Percentiles rank a stretch among this genome's conserved stretches.
Conservation (phyloP, 2,329 filamentous ascomycete species). For the Aspergillus pseudotamarii region DNA sequence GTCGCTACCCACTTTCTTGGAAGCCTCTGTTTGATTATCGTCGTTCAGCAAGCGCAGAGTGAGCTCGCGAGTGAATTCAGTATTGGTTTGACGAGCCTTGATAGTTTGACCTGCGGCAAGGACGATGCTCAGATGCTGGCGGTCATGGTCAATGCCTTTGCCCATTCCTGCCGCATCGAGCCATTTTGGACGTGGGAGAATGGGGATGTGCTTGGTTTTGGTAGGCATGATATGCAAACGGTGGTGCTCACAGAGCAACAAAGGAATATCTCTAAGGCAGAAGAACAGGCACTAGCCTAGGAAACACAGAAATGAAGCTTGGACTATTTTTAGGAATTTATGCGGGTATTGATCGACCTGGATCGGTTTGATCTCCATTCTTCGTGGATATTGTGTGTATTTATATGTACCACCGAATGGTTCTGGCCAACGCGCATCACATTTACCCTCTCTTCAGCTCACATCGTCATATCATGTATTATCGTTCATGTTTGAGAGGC, state of each 20-base stretch:
- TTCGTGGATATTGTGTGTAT: neutral
- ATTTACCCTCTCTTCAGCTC: neutral
- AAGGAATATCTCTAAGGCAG: neutral
- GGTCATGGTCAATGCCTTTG: neutral
- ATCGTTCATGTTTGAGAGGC: neutral
- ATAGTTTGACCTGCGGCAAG: neutral
- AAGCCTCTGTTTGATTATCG: neutral
- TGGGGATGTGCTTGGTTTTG: neutral
- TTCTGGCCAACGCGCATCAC: neutral
- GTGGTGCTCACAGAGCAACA: neutral
- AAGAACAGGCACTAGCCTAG: neutral
- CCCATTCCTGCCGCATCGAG: neutral
- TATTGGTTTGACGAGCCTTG: neutral
- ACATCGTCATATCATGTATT: neutral
- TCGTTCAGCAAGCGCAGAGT: neutral
- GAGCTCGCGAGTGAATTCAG: neutral
- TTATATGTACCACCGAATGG: too few species aligned
- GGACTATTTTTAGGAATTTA: neutral
- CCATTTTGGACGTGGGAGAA: neutral
- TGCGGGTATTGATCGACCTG: neutral
- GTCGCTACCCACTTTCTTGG: neutral
- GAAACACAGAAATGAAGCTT: neutral
- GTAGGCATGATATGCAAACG: neutral
- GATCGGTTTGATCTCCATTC: neutral
- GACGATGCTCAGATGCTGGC: neutral